A percentile compares a stretch with the other conserved stretches of the same genome.
Conservation (phyloP, 2,329 filamentous ascomycete species). For the Zalaria sp. region DNA sequence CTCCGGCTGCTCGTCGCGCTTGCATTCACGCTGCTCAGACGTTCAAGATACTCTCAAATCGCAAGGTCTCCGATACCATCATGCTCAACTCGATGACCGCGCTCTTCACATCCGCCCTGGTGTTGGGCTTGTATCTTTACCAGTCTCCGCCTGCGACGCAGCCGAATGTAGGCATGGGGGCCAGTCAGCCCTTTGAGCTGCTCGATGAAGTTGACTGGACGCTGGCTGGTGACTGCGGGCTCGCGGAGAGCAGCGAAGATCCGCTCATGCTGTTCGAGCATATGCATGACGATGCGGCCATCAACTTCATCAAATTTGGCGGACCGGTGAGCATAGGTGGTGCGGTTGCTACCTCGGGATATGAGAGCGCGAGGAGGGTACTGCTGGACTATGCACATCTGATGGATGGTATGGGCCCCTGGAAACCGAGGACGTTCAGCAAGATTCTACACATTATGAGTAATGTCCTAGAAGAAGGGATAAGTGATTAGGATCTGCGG, state of each 20-base stretch:
- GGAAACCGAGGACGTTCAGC: conserved; percentile 36
- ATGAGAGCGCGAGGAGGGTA: conserved; percentile 36
- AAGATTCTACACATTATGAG: conserved; percentile 42
- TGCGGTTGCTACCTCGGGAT: conserved; percentile 33
- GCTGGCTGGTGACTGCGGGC: conserved; percentile 29
- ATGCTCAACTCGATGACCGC: conserved; percentile 36
- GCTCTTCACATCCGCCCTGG: conserved; percentile 36
- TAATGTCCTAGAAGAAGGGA: conserved; percentile 29
- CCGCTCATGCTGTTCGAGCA: conserved; percentile 3
- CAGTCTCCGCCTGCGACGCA: conserved; percentile 24
- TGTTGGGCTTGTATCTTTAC: conserved; percentile 38
- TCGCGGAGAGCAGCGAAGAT: conserved; percentile 18
- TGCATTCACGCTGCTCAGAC: conserved; percentile 39
- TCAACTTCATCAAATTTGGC: conserved; percentile 34
- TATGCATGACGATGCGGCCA: conserved; percentile 4
- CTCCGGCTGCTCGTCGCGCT: conserved; percentile 33
- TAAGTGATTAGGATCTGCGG: too few relatives aligned
- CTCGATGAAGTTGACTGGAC: conserved; percentile 38
- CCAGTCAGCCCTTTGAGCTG: conserved; percentile 25
- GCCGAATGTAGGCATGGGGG: conserved; percentile 8
- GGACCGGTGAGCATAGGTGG: conserved; percentile 34
- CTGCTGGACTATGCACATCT: conserved; percentile 38
- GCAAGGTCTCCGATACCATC: conserved; percentile 37
- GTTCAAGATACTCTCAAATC: conserved; percentile 35
- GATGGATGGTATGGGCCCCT: conserved; percentile 38